These are phyloP conservation scores for Magnolia changhungtana DNA, from an alignment of 164 flowering plant genomes.

Conservation along the genomic window DNA sequence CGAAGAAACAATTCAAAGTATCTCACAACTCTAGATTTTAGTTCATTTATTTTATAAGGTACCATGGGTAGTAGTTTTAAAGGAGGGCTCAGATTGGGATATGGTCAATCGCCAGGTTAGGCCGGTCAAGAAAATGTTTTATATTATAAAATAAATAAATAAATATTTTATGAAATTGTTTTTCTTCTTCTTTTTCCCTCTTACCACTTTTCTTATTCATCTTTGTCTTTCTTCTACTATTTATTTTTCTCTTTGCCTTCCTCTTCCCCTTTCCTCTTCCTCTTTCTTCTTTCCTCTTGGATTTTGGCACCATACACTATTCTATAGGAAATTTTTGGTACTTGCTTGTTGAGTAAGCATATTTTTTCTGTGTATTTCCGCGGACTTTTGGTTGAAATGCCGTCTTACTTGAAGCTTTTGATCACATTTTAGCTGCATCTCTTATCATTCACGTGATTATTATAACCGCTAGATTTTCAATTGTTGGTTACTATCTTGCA, in stretches of 20 bases:
- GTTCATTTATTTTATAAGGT: no score
- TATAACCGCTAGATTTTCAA: not conserved
- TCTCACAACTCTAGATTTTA: no score
- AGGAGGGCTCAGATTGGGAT: no score
- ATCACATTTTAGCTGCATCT: not conserved
- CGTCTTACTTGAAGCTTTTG: not conserved
- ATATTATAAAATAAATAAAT: no score
- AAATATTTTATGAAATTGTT: not conserved
- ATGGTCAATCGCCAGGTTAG: no score
- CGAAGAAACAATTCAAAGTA: no score
- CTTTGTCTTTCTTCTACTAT: not conserved
- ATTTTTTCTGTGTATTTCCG: no score
- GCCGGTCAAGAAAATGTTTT: no score
- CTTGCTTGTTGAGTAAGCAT: no score
- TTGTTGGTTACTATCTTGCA: not conserved
- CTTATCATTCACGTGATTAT: not conserved
- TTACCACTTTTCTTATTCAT: not conserved
- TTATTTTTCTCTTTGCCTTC: no score
- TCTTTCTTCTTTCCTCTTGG: not conserved
- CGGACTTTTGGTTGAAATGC: not conserved
- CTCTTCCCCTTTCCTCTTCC: not conserved
- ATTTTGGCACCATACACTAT: not conserved
- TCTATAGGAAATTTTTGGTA: not conserved
- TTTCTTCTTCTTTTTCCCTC: not conserved
- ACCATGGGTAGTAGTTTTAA: no score